phyloP scores from a whole-genome alignment of 2,329 filamentous ascomycete genomes.

The Cyanodermella asteris region DNA sequence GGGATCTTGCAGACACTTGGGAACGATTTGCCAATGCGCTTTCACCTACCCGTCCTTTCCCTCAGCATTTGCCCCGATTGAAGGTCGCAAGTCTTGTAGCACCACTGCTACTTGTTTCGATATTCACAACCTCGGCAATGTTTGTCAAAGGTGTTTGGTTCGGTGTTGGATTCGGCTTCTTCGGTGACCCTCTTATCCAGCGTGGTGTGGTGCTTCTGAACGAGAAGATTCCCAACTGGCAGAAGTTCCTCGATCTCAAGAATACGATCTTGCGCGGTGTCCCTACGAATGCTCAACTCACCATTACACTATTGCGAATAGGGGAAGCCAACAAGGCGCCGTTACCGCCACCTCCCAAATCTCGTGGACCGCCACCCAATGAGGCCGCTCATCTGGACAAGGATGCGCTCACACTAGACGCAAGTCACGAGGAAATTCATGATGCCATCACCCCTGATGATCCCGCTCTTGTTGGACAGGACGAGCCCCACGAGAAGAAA shows the following conservation, averaged over 20 bases:
- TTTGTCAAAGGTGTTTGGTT: conserved; percentile 45
- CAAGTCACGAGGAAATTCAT: conserved; percentile 42
- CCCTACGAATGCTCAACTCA: conserved; percentile 68
- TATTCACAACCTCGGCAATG: conserved; percentile 35
- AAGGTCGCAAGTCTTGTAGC: conserved; percentile 31
- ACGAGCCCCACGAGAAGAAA: conserved; percentile 20
- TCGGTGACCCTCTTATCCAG: conserved; percentile 52
- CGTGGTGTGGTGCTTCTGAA: conserved; percentile 31
- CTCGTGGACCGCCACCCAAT: conserved; percentile 23
- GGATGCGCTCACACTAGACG: conserved; percentile 35
- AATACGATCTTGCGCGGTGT: conserved; percentile 63
- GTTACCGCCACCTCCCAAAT: conserved; percentile 38
- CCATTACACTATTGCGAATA: conserved; percentile 58
- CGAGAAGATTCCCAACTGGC: conserved; percentile 42
- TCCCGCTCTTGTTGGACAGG: conserved; percentile 21
- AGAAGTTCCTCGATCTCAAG: conserved; percentile 49
- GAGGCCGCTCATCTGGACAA: conserved; percentile 30
- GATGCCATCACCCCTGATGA: conserved; percentile 33
- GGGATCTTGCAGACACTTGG: conserved; percentile 38
- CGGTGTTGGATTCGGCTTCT: conserved; percentile 51
- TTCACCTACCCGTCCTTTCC: conserved; percentile 43
- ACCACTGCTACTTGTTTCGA: conserved; percentile 29
- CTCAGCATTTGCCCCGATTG: conserved; percentile 28
- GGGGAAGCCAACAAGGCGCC: conserved; percentile 66
- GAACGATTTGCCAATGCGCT: conserved; percentile 40